phyloP scores from a whole-genome alignment of 345 rosid species.

The Hypericum androsaemum region DNA sequence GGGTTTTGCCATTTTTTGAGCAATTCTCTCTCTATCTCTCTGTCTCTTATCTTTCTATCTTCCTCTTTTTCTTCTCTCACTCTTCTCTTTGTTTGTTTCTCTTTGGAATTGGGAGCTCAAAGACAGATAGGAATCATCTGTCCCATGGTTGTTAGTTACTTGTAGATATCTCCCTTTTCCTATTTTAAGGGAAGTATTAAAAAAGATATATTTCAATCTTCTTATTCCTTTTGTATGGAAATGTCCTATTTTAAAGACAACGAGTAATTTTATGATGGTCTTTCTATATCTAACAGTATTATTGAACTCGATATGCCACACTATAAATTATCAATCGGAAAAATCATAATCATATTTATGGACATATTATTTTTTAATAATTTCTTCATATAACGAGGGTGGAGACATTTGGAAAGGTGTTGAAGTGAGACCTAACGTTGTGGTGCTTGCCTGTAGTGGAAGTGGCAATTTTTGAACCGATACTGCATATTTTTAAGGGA shows the following conservation, averaged over 20 bases:
- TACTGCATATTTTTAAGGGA: no score
- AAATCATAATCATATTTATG: background rate
- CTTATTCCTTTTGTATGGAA: background rate
- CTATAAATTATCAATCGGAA: background rate
- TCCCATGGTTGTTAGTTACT: slow-evolving; percentile 1
- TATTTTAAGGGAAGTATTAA: no score
- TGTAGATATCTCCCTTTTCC: background rate
- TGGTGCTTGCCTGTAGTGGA: no score
- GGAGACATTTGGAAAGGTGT: no score
- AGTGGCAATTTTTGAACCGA: no score
- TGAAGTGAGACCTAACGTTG: no score
- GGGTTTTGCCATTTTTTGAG: background rate
- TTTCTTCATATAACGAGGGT: no score
- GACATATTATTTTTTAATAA: no score
- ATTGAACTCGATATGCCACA: background rate
- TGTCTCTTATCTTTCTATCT: background rate
- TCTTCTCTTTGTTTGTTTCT: background rate
- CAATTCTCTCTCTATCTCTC: background rate
- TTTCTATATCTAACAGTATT: background rate
- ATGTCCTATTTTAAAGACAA: no score
- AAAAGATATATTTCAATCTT: background rate
- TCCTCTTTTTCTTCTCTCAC: no score
- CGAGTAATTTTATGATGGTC: no score
- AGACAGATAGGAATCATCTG: slow-evolving; percentile 19
- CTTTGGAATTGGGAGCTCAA: background rate